phyloP scores from a whole-genome alignment of 257 asterid species.

The Phtheirospermum japonicum region DNA sequence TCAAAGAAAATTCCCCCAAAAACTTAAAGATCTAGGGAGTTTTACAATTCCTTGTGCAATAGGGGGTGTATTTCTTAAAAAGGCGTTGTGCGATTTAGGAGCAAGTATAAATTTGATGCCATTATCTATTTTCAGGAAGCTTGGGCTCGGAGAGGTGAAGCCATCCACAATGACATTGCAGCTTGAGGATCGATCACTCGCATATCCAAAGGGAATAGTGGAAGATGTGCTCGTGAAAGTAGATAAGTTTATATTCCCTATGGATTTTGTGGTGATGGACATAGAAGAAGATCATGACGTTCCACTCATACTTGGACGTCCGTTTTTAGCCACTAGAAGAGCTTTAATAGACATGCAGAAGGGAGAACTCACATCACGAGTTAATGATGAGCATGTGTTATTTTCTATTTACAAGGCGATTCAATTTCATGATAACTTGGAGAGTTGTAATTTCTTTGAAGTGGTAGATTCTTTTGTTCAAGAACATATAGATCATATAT shows the following conservation, averaged over 20 bases:
- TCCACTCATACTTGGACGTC: not conserved
- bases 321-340: not conserved
- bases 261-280: not conserved
- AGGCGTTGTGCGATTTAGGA: too few species aligned
- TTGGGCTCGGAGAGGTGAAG: not conserved
- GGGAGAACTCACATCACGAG: too few species aligned
- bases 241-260: not conserved
- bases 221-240: not conserved
- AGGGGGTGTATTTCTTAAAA: not conserved
- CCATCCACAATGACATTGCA: not conserved
- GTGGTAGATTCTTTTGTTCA: too few species aligned
- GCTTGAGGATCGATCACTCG: not conserved
- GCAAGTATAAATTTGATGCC: not conserved
- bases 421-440: too few species aligned
- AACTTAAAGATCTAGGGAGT: not conserved
- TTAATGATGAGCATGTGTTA: too few species aligned
- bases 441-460: too few species aligned
- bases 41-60: not conserved
- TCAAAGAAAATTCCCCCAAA: not conserved
- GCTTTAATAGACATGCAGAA: not conserved
- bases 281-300: not conserved
- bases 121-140: not conserved
- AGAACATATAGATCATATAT: too few species aligned
- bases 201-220: not conserved
- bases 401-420: too few species aligned